Conservation (phyloP, 2,329 filamentous ascomycete genomes). For the Hymenoscyphus salicellus region DNA sequence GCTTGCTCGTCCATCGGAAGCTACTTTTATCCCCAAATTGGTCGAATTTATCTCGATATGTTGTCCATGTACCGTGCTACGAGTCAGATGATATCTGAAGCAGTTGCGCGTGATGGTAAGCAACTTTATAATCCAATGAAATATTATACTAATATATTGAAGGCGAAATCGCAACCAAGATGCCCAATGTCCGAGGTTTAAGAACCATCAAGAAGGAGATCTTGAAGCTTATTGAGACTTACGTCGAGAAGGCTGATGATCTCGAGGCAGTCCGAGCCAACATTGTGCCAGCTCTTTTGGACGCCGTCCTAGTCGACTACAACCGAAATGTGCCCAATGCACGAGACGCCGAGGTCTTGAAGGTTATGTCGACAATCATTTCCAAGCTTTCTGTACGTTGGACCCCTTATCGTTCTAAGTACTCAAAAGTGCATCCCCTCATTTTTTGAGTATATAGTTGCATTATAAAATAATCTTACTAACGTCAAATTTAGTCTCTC, state of each 20-base stretch:
- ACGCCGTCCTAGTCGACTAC: slow-evolving; percentile 93
- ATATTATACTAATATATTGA: slow-evolving; percentile 35
- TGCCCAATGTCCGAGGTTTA: slow-evolving; percentile 90
- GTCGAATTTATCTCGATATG: slow-evolving; percentile 97
- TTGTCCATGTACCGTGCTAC: slow-evolving; percentile 97
- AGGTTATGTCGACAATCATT: slow-evolving; percentile 96
- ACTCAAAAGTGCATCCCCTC: slow-evolving; percentile 42
- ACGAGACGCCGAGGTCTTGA: slow-evolving; percentile 91
- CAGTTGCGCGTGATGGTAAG: slow-evolving; percentile 78
- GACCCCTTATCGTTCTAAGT: slow-evolving; percentile 47
- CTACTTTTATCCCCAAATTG: slow-evolving; percentile 98
- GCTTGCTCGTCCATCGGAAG: slow-evolving; percentile 93
- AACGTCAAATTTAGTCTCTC: slow-evolving; percentile 57
- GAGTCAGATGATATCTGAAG: slow-evolving; percentile 92
- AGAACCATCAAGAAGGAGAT: slow-evolving; percentile 99
- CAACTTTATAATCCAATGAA: slow-evolving; percentile 5
- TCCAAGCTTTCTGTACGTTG: slow-evolving; percentile 89
- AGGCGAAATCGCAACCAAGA: slow-evolving; percentile 93
- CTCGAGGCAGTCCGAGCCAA: slow-evolving; percentile 87
- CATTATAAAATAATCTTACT: slow-evolving; percentile 26
- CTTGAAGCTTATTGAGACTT: slow-evolving; percentile 94
- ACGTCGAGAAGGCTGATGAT: slow-evolving; percentile 97
- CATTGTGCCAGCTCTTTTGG: slow-evolving; percentile 92
- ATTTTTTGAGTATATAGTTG: slow-evolving; percentile 21
- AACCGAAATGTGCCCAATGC: slow-evolving; percentile 95